These are phyloP conservation scores for Sorghum bicolor DNA, from an alignment of 176 grass and related monocot species.

Conservation along the genomic window Sorghum_bicolor_NCBIv3 NC_012871.2:8923501-8924000, in stretches of 20 bases:
- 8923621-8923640: neutral
- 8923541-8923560: conserved; percentile 33
- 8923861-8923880: conserved; percentile 82
- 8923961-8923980: neutral
- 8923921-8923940: neutral
- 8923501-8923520: conserved; percentile 35
- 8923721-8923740: neutral
- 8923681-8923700: neutral
- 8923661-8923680: neutral
- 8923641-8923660: neutral
- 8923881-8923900: conserved; percentile 98
- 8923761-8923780: conserved; percentile 24
- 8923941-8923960: neutral
- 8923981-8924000: neutral
- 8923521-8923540: conserved; percentile 45
- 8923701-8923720: conserved; percentile 10
- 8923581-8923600: conserved; percentile 58
- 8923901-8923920: conserved; percentile 2
- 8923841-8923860: conserved; percentile 91
- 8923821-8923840: conserved; percentile 87
- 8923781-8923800: neutral
- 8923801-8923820: conserved; percentile 77
- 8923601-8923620: conserved; percentile 41
- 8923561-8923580: conserved; percentile 21
- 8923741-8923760: neutral